These are phyloP conservation scores for Wickerhamomyces sp. DNA, from an alignment of 1,139 yeast genomes.

Conservation along the genomic window DNA sequence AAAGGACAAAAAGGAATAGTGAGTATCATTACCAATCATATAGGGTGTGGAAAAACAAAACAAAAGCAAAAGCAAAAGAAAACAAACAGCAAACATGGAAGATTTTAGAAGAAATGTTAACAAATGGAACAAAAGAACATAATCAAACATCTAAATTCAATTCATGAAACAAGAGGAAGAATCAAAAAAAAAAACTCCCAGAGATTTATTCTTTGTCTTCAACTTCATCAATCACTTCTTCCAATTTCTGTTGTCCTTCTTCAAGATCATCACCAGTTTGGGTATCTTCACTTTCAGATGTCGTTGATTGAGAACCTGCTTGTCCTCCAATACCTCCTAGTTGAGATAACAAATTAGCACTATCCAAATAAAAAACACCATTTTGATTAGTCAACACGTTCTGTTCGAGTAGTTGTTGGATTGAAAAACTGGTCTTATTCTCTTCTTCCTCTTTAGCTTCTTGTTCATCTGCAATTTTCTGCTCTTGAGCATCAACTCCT, in stretches of 20 bases:
- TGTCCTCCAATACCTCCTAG: constrained; percentile 41
- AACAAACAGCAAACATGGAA: no score
- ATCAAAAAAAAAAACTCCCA: no score
- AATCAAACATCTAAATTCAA: no score
- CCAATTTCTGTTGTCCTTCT: constrained; percentile 18
- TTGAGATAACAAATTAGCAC: constrained; percentile 36
- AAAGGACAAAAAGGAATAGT: no score
- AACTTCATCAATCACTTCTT: constrained; percentile 28
- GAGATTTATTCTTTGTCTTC: no score
- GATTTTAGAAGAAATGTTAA: no score
- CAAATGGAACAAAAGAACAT: no score
- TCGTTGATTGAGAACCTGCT: constrained; percentile 17
- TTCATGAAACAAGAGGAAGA: no score
- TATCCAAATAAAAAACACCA: constrained; percentile 50
- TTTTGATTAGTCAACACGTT: constrained; percentile 51
- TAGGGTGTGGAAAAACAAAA: no score
- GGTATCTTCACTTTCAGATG: constrained; percentile 9
- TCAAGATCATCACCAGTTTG: constrained; percentile 18
- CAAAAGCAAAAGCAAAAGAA: no score
- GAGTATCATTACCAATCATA: no score
- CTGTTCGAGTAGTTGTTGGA: constrained; percentile 46
- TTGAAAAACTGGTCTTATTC: constrained; percentile 35
- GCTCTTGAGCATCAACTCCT: constrained; percentile 23
- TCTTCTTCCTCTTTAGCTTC: constrained; percentile 17
- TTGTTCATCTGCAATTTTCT: constrained; percentile 22